These are phyloP conservation scores for Lunularia cruciata DNA, from an alignment of 225 moss, liverwort and hornwort genomes.

Conservation along the genomic window DNA sequence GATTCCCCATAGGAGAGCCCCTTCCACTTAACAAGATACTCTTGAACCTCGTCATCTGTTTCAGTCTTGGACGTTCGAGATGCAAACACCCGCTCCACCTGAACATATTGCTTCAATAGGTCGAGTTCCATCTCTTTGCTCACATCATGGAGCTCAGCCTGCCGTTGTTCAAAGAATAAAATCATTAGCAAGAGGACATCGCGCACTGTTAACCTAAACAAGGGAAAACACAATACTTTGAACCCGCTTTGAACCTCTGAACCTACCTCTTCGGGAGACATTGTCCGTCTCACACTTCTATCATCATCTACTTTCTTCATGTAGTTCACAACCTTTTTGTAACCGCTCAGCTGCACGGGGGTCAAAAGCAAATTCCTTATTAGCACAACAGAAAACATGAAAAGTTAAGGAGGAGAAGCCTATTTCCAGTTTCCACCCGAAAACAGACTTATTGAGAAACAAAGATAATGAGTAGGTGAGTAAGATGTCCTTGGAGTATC, in stretches of 20 bases:
- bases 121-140: slow-evolving; percentile 99
- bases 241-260: no score
- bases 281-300: slow-evolving; percentile 67
- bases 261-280: slow-evolving; percentile 91
- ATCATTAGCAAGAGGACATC: no score
- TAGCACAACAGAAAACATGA: no score
- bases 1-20: slow-evolving; percentile 96
- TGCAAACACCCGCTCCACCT: slow-evolving; percentile 99
- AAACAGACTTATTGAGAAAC: no score
- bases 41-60: slow-evolving; percentile 84
- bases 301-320: slow-evolving; percentile 99
- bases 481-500: no score
- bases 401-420: no score
- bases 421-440: no score
- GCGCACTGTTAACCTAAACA: no score
- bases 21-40: slow-evolving; percentile 99
- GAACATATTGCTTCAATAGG: slow-evolving; percentile 91
- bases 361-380: no score
- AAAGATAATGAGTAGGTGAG: no score
- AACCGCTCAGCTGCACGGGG: slow-evolving; percentile 73
- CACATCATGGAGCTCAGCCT: slow-evolving; percentile 99
- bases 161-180: no score
- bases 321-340: slow-evolving; percentile 95
- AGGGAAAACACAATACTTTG: no score
- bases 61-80: slow-evolving; percentile 68